phyloP scores from a whole-genome alignment of 225 moss, liverwort and hornwort genomes.

The Climacium dendroides region DNA sequence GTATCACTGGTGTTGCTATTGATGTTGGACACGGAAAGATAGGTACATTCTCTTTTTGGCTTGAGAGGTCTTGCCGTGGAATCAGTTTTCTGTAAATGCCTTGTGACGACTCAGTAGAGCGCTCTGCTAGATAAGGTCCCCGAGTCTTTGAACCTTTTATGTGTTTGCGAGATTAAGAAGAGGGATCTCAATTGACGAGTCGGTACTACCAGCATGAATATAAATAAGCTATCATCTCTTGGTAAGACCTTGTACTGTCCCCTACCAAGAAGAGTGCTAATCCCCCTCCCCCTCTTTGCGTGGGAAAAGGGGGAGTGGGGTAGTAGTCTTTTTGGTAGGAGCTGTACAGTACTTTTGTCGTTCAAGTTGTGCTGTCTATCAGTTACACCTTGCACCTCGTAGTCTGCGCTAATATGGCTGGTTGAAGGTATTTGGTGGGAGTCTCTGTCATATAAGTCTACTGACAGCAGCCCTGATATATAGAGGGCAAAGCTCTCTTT shows the following conservation, averaged over 20 bases:
- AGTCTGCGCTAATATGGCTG: background rate
- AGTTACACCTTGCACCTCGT: background rate
- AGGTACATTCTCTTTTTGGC: conserved; percentile 30
- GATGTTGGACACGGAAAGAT: conserved; percentile 96
- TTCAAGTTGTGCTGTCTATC: background rate
- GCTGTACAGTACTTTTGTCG: background rate
- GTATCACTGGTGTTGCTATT: conserved; percentile 90
- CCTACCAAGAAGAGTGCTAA: no score
- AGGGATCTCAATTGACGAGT: background rate
- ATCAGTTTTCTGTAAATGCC: background rate
- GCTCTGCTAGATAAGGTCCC: background rate
- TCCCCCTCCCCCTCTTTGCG: background rate
- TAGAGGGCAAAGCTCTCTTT: conserved; percentile 66
- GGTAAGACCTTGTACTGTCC: background rate
- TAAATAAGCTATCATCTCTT: background rate
- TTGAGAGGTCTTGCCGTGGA: background rate
- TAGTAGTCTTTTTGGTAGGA: background rate
- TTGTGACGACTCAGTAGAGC: background rate
- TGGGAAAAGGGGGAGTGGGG: no score
- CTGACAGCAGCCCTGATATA: conserved; percentile 77
- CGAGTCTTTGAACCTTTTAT: background rate
- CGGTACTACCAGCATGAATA: background rate
- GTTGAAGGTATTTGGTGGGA: background rate
- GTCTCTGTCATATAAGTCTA: conserved; percentile 39
- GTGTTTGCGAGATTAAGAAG: background rate